Evolutionary conservation across 2,329 filamentous ascomycete genomes (phyloP), one percentile per base, ranked within the genome.

Genomic region (Acephala macrosclerotiorum): DNA sequence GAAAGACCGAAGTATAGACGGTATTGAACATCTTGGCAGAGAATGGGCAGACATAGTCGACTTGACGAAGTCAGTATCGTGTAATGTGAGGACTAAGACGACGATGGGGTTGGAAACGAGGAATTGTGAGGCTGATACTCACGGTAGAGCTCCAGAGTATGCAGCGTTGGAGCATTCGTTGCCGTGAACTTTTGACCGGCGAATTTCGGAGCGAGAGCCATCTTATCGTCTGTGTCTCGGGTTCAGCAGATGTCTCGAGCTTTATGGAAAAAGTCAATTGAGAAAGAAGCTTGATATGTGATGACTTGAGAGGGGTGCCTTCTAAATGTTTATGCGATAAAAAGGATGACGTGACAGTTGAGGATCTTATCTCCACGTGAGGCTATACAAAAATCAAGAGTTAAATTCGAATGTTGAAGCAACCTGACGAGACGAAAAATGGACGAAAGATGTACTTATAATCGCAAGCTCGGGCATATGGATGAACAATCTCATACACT

Each of bases 21-120:
- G 91, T 95, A 69, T 89, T 87, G 86, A 96, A 97, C 68, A 74
- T 71, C 74, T 91, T 91, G 66, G 85, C 86, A 40, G 84, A 88
- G 82, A 87, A 91, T 47, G 93, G 94, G 78, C 94, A 97, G 75
- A 93, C 91, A 82, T 97, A 97, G 83, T 97, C 94, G 72, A 97
- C 49, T 53, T 53, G 3, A 20, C 14, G 26, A 29, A 12, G 22
- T 53, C 49, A 53, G 49, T 53, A 4, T 14, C 49, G 29, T 53
- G 4, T 11, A 26, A 18, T 14, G 1, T 8, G 14, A 18, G 11
- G 18, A 16, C 14, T 5, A 53, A 29, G 9, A 16, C 18, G 26
- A n/a, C 26, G 8, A 18, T 1, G 40, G 16, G 40, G 16, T 16
- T 42, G 40, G 6, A 42, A 42, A 42, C 20, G 22, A 49, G n/a